phyloP scores from a whole-genome alignment of 2,329 filamentous ascomycete species.

The Fusarium begoniae region DNA sequence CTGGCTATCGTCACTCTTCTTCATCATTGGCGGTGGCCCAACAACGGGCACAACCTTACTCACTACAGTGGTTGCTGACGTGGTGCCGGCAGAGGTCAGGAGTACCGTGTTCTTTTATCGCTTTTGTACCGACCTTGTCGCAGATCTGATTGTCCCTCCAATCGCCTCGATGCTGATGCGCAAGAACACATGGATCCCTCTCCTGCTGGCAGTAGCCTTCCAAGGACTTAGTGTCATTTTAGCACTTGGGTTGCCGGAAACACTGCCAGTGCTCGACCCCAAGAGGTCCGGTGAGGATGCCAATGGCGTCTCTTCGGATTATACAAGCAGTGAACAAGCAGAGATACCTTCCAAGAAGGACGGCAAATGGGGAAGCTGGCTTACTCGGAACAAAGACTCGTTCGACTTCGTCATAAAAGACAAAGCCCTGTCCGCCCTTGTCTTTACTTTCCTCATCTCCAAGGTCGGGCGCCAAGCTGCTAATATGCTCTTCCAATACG shows the following conservation, averaged over 20 bases:
- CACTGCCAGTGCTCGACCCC: background rate
- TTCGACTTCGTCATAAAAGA: background rate
- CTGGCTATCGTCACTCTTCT: background rate
- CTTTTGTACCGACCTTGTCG: background rate
- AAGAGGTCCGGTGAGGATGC: background rate
- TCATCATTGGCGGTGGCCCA: background rate
- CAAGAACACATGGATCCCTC: constrained; percentile 1
- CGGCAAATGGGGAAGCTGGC: background rate
- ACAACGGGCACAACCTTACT: constrained; percentile 1
- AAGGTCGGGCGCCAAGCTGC: background rate
- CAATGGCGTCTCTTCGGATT: background rate
- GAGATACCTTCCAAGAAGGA: background rate
- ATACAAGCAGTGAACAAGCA: background rate
- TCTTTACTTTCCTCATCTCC: background rate
- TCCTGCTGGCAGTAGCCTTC: background rate
- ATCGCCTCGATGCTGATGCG: background rate
- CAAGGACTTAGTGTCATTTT: background rate
- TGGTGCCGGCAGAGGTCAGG: background rate
- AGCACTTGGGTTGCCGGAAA: background rate
- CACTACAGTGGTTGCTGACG: background rate
- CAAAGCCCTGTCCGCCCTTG: background rate
- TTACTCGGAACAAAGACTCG: background rate
- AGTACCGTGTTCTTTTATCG: constrained; percentile 1
- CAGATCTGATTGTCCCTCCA: background rate
- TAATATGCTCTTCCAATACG: constrained; percentile 4